A percentile compares a stretch with the other conserved stretches of the same genome.
phyloP scores from a whole-genome alignment of 2,329 filamentous ascomycete species.

The Neonectria hederae region DNA sequence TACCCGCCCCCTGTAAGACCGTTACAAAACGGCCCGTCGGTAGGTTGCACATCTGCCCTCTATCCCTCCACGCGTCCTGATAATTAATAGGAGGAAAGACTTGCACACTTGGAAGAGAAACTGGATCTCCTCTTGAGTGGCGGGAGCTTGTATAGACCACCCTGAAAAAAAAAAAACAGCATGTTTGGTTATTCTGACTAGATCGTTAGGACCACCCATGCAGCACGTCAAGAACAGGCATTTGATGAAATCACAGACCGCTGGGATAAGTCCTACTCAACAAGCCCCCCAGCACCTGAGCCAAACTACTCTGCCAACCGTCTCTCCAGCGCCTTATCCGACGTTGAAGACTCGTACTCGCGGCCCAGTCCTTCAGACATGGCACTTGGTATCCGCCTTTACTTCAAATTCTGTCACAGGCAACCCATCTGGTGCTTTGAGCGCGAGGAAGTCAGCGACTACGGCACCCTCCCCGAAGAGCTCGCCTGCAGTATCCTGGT shows the following conservation, averaged over 20 bases:
- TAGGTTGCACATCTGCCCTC: conserved; percentile 42
- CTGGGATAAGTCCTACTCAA: conserved; percentile 49
- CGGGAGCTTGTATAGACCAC: conserved; percentile 42
- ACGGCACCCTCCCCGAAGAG: conserved; percentile 49
- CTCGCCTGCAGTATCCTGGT: conserved; percentile 54
- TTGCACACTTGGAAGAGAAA: conserved; percentile 62
- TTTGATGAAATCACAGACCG: conserved; percentile 45
- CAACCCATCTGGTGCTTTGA: conserved; percentile 59
- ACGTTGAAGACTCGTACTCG: conserved; percentile 40
- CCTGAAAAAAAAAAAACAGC: background rate
- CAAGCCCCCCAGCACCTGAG: conserved; percentile 42
- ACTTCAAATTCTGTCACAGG: conserved; percentile 55
- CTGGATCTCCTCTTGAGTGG: conserved; percentile 60
- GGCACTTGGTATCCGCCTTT: conserved; percentile 48
- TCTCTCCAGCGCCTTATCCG: conserved; percentile 40
- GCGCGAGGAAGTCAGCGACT: conserved; percentile 51
- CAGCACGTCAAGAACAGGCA: conserved; percentile 40
- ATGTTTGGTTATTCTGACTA: conserved; percentile 42
- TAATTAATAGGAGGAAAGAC: conserved; percentile 56
- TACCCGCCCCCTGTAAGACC: conserved; percentile 53
- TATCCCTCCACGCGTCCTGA: conserved; percentile 25
- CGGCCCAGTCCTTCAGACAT: conserved; percentile 47
- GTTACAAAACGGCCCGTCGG: conserved; percentile 54
- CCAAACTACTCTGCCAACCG: conserved; percentile 35
- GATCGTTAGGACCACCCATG: conserved; percentile 43